Conservation (phyloP, 768 basidiomycete genomes). For the Tremella yokohamensis region DNA sequence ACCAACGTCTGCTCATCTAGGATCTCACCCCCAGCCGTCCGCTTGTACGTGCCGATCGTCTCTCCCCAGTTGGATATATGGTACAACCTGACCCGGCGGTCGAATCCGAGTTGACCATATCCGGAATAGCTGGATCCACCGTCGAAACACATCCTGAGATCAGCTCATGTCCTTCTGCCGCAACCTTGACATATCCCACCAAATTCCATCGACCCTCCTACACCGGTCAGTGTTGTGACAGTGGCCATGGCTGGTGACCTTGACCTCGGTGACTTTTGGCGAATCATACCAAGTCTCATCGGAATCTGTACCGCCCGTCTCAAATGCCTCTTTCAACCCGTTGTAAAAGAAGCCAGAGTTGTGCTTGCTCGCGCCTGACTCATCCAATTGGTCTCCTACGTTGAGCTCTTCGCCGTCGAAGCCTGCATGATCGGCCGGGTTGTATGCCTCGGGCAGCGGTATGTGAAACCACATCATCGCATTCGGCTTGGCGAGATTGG, state of each 20-base stretch:
- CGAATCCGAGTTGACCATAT: conserved; percentile 61
- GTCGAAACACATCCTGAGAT: conserved; percentile 43
- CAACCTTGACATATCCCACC: conserved; percentile 67
- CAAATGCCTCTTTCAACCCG: conserved; percentile 67
- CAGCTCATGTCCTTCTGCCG: not conserved
- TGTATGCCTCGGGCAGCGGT: conserved; percentile 76
- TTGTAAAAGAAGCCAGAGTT: conserved; percentile 82
- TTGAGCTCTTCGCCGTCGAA: conserved; percentile 63
- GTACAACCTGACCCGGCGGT: conserved; percentile 84
- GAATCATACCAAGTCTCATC: conserved; percentile 48
- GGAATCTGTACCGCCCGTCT: conserved; percentile 59
- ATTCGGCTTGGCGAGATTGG: conserved; percentile 77
- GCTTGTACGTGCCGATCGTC: conserved; percentile 83
- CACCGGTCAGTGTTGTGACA: conserved; percentile 88
- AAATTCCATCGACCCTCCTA: conserved; percentile 74
- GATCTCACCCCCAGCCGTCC: conserved; percentile 44
- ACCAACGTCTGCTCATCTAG: conserved; percentile 45
- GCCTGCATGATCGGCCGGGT: conserved; percentile 63
- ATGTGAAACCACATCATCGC: conserved; percentile 98
- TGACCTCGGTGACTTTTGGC: conserved; percentile 64
- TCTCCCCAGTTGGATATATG: conserved; percentile 86
- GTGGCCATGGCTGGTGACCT: conserved; percentile 86
- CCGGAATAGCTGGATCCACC: conserved; percentile 44
- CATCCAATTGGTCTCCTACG: conserved; percentile 63
- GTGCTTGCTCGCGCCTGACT: conserved; percentile 48